A percentile compares a stretch with the other conserved stretches of the same genome.
phyloP scores from a whole-genome alignment of 2,329 filamentous ascomycete species.

The Fusarium fujikuroi region DNA sequence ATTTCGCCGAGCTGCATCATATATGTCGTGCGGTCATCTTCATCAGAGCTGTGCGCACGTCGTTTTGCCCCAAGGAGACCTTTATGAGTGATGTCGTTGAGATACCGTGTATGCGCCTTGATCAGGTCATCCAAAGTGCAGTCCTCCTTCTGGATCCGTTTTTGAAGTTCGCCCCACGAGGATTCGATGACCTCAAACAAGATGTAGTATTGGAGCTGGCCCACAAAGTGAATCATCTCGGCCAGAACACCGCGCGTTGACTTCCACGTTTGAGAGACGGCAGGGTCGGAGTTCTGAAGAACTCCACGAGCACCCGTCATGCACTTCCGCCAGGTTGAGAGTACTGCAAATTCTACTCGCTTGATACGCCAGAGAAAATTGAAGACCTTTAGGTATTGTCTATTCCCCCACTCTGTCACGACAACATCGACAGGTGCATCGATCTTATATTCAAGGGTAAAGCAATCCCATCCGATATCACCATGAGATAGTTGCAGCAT shows the following conservation, averaged over 20 bases:
- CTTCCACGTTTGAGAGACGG: slow-evolving; percentile 86
- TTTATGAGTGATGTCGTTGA: slow-evolving; percentile 95
- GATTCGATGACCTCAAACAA: slow-evolving; percentile 98
- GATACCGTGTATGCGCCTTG: slow-evolving; percentile 87
- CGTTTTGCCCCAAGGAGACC: slow-evolving; percentile 83
- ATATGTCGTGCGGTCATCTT: slow-evolving; percentile 80
- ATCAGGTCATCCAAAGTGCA: slow-evolving; percentile 97
- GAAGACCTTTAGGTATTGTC: slow-evolving; percentile 98
- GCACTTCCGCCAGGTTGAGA: slow-evolving; percentile 91
- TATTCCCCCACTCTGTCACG: slow-evolving; percentile 93
- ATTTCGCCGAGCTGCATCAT: slow-evolving; percentile 92
- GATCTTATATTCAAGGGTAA: slow-evolving; percentile 98
- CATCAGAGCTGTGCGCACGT: slow-evolving; percentile 56
- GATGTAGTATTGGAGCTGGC: slow-evolving; percentile 98
- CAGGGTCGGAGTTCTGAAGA: slow-evolving; percentile 75
- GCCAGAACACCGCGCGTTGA: slow-evolving; percentile 86
- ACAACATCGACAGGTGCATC: slow-evolving; percentile 97
- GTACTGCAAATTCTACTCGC: slow-evolving; percentile 92
- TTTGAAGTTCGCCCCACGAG: slow-evolving; percentile 91
- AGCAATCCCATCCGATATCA: slow-evolving; percentile 99
- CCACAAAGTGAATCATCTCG: slow-evolving; percentile 99
- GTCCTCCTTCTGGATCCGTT: slow-evolving; percentile 82
- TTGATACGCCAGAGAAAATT: slow-evolving; percentile 99
- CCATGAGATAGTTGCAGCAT: slow-evolving; percentile 97
- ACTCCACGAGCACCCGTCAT: slow-evolving; percentile 97